A percentile compares a stretch with the other conserved stretches of the same genome.
Evolutionary conservation across 495 filamentous ascomycete genomes (phyloP).

Genomic region (Talaromyces borbonicus): DNA sequence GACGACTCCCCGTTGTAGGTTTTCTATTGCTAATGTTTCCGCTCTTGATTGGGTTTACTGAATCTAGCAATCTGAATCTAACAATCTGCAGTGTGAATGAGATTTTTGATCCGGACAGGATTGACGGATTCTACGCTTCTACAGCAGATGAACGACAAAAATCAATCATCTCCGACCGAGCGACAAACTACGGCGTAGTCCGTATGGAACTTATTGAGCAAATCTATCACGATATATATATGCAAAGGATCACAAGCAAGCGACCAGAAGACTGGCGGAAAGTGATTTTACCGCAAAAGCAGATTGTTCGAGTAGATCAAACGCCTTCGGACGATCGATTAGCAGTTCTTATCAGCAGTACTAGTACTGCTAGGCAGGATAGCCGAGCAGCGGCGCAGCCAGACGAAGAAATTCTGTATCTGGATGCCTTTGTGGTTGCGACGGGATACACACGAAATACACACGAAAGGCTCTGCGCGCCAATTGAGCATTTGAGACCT

Average conservation of each 20-base stretch:
- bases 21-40: neutral
- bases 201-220: slow-evolving; percentile 77
- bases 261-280: slow-evolving; percentile 70
- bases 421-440: slow-evolving; percentile 74
- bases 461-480: slow-evolving; percentile 67
- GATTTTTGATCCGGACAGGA: slow-evolving; percentile 80
- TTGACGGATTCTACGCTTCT: slow-evolving; percentile 62
- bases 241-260: slow-evolving; percentile 61
- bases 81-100: slow-evolving; percentile 68
- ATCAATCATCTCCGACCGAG: slow-evolving; percentile 53
- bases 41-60: neutral
- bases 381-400: no score
- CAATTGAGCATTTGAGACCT: slow-evolving; percentile 52
- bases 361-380: no score
- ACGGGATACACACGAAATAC: slow-evolving; percentile 77
- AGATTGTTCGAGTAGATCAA: slow-evolving; percentile 49
- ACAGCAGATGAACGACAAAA: slow-evolving; percentile 49
- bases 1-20: slow-evolving; percentile 93
- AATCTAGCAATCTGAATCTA: slow-evolving; percentile 9
- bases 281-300: slow-evolving; percentile 59
- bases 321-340: slow-evolving; percentile 32
- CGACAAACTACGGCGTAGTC: slow-evolving; percentile 92
- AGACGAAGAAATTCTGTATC: slow-evolving; percentile 48
- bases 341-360: slow-evolving; percentile 25
- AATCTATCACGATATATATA: slow-evolving; percentile 76